Evolutionary conservation across 805 yeast genomes (phyloP), one percentile per base, ranked within the genome.

Genomic region (Metschnikowia peoriensis): DNA sequence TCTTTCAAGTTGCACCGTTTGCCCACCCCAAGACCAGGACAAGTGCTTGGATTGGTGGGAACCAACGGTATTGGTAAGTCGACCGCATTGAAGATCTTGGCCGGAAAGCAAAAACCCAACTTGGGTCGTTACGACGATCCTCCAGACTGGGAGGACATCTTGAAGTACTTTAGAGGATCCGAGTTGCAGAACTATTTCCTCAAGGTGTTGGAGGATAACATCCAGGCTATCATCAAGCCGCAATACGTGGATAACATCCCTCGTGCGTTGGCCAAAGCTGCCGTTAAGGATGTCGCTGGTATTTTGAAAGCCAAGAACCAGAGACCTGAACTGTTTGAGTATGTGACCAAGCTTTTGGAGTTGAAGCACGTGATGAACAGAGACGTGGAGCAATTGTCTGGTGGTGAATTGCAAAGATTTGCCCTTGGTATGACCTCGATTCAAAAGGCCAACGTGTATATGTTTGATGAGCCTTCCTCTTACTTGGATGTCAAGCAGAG

Each of bases 401-500:
- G 99, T 85, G 99, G 99, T 73, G 99, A 94, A 76, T 80, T 94
- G 70, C 99, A 94, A 78, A 86, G 99, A 78, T 94, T 94, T 68
- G 98, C 99, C 45, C 86, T 94, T 68, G 99, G 94, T 63, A 87
- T 94, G 91, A 89, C 98, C 14, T 89, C 97, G 79, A 91, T 92
- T 44, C 98, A 93, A 75, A 78, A 77, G 34, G 98, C 98, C 52
- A 88, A 90, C 63, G 98, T 94, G 43, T 94, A 94, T 76, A 94
- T 94, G 99, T 94, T 94, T 73, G 99, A 94, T 76, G 99, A 94
- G 78, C 99, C 99, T 44, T 92, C 98, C 16, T 94, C 99, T 10
- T 94, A 94, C 75, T 78, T 94, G 71, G 99, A 94, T 81, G 98
- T 94, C 61, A 94, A 94, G 76, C 99, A 94, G 77, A 93, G 99